Base-by-base conservation (phyloP, 768 basidiomycete species). In the Rhizopogon vesiculosus region DNA sequence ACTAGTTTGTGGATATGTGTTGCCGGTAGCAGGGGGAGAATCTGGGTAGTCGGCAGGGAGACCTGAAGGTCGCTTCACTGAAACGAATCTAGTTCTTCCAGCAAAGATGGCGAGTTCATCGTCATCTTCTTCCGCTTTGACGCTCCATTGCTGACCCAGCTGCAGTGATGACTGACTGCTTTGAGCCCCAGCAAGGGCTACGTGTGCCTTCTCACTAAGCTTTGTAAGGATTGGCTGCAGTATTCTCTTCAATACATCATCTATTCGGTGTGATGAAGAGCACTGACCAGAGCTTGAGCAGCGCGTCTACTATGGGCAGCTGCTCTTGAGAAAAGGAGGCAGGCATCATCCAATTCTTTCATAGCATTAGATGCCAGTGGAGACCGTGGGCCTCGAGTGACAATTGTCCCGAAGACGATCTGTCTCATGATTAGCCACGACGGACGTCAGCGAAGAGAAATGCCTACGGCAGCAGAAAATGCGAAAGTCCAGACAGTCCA, bases 351-450 rank as follows among this genome's bases (percentile, higher is more conserved):
- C 7, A 92, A 75, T 61, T 91, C 86, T 18, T 74, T 68, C 70
- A 91, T 83, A 3, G 90, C 90, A 2, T 79, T 76, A 12, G 76
- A 68, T 0, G 89, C 90, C 10, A 91, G 66, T 0, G 85, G 81
- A 1, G 85, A 88, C 6, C 79, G 73, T 5, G 90, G 90, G 3
- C 85, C 83, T 29, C 86, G 80, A 3, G 86, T 88, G 2, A 87
- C 90, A 18, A 92, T 85, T 4, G 87, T 85, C 3, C 88, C 91
- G 62, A 91, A 87, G 15, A 91, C 85, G 9, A 89, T 78, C 88
- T 90, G 55, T 38, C 8, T 15, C 12, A n/a, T 19, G 39, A 31
- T 63, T 42, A 64, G 52, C 25, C 8, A 49, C 22, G 19, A 15
- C 42, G 10, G 9, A 31, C 7, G 35, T 39, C 18, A 2, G 25